These are phyloP conservation scores for Taphrina betulina DNA, from an alignment of 1,139 yeast species.

Conservation along the genomic window DNA sequence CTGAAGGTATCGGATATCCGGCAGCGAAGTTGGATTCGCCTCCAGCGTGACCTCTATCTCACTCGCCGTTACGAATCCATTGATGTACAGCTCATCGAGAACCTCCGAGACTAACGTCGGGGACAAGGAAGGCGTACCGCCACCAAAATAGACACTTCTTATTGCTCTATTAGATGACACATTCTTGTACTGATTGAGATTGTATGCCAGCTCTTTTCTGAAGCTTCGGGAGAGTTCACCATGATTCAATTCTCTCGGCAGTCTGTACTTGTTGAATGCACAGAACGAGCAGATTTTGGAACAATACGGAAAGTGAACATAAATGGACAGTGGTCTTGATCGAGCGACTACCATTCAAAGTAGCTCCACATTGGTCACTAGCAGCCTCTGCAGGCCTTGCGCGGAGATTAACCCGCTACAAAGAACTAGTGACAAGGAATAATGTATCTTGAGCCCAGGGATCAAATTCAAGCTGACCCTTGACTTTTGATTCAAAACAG, in stretches of 20 bases:
- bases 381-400: no score
- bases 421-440: no score
- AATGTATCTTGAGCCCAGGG: no score
- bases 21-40: conserved; percentile 32
- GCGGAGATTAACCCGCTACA: no score
- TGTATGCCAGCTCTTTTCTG: conserved; percentile 5
- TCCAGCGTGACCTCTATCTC: conserved; percentile 24
- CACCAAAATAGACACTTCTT: conserved; percentile 30
- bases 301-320: conserved; percentile 31
- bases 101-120: conserved; percentile 16
- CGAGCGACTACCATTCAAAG: neutral
- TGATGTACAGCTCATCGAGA: neutral
- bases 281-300: conserved; percentile 30
- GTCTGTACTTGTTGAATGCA: conserved; percentile 28
- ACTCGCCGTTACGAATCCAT: neutral
- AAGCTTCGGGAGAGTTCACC: neutral
- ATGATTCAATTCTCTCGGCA: neutral
- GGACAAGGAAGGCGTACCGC: conserved; percentile 30
- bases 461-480: no score
- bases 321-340: conserved; percentile 17
- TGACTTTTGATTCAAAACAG: no score
- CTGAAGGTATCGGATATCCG: neutral
- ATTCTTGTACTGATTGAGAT: neutral
- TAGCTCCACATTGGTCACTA: no score
- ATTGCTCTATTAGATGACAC: neutral